Base-by-base conservation (phyloP, 495 filamentous ascomycete species). In the Eremomyces bilateralis region DNA sequence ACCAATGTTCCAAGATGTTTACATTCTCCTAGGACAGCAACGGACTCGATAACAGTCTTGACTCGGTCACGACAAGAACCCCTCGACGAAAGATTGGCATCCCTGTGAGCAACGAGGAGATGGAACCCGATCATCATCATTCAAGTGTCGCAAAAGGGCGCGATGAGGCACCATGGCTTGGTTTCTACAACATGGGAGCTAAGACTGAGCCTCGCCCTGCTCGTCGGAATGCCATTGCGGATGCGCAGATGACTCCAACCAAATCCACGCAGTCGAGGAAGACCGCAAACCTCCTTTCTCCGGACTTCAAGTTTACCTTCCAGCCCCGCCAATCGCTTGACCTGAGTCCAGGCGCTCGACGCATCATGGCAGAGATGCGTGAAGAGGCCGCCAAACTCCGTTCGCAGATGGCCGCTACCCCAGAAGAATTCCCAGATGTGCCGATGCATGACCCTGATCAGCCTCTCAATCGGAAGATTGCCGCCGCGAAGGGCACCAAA, bases 261-360 rank as follows among this genome's bases (percentile, higher is more conserved):
- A 46, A 47, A 29, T 30, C 42, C 6, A 20, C 41, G 3, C 31
- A 31, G 15, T 35, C 37, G 8, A 34, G 27, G 10, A 22, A 10
- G 15, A 36, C 37, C 12, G 36, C 37, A 10, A 20, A 15, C 15
- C 51, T 45, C 33, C 20, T 38, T 1, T 71, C 73, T 0, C 68
- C 78, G 0, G 63, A 59, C 0, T 90, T 83, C 50, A 74, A 80
- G 25, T 90, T 90, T 57, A 71, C 64, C 39, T 74, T 77, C 40
- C 52, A 60, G 19, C 62, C 59, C 20, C 61, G 66, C 15, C 59
- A 59, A 6, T 56, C 67, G 17, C 41, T 50, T 0, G 62, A 77
- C 35, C 67, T 93, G 10, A 76, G 76, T 35, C 62, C 69, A 8
- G 71, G 76, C 29, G 76, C 83, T 3, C 73, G 70, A 50, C 63